A percentile compares a stretch with the other conserved stretches of the same genome.
Evolutionary conservation across 139 green algal genomes (phyloP).

Genomic region (Pleodorina starrii): DNA sequence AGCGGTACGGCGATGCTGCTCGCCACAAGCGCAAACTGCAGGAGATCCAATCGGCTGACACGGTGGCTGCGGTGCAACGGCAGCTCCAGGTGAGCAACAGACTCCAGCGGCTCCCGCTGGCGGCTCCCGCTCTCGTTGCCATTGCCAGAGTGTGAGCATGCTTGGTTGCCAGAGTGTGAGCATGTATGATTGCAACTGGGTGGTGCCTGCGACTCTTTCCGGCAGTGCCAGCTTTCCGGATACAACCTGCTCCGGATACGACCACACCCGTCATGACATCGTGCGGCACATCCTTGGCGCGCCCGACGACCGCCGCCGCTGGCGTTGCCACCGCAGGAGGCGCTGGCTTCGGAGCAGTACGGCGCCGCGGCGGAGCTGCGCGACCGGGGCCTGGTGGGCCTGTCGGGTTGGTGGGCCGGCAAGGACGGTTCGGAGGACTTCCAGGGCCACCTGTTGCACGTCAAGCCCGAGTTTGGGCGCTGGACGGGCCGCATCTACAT

Average conservation of each 20-base stretch:
- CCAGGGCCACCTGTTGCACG: constrained; percentile 81
- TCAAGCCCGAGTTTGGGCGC: constrained; percentile 67
- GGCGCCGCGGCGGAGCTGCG: constrained; percentile 73
- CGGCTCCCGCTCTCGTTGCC: too few species aligned
- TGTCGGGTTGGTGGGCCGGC: constrained; percentile 87
- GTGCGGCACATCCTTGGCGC: too few species aligned
- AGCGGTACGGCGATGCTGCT: constrained; percentile 56
- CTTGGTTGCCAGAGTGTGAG: too few species aligned
- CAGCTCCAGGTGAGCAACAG: constrained; percentile 58
- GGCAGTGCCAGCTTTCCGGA: too few species aligned
- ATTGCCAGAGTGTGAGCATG: too few species aligned
- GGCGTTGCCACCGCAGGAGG: constrained; percentile 6
- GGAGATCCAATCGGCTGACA: constrained; percentile 53
- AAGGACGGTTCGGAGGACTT: constrained; percentile 73
- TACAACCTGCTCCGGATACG: too few species aligned
- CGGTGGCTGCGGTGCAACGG: constrained; percentile 47
- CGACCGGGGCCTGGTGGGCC: constrained; percentile 67
- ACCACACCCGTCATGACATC: too few species aligned
- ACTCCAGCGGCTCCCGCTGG: too few species aligned
- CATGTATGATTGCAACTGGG: too few species aligned
- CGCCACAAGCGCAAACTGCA: constrained; percentile 40
- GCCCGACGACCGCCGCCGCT: too few species aligned
- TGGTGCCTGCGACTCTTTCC: too few species aligned
- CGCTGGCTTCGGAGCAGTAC: constrained; percentile 79
- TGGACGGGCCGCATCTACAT: constrained; percentile 74